Conservation (phyloP, 768 basidiomycete species). For the Rhizopogon rudus region DNA sequence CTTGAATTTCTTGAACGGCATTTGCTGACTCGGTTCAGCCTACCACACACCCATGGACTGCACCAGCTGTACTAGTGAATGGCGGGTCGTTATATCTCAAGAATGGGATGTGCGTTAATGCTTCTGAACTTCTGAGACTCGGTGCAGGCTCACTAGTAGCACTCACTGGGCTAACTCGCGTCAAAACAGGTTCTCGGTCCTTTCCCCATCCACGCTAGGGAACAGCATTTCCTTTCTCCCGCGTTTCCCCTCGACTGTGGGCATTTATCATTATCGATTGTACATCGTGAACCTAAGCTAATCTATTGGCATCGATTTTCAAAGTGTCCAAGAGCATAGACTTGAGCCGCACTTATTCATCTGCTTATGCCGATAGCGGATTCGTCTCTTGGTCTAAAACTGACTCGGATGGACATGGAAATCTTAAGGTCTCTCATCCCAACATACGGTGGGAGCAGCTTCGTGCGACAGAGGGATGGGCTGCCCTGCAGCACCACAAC, state of each 20-base stretch:
- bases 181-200: slow-evolving; percentile 65
- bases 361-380: slow-evolving; percentile 58
- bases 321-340: slow-evolving; percentile 50
- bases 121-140: not conserved
- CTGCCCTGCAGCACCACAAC: slow-evolving; percentile 75
- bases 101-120: slow-evolving; percentile 23
- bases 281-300: not conserved
- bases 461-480: slow-evolving; percentile 81
- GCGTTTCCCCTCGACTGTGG: slow-evolving; percentile 66
- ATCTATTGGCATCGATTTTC: not conserved
- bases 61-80: not conserved
- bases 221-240: slow-evolving; percentile 79
- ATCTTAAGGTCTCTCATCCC: slow-evolving; percentile 60
- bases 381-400: slow-evolving; percentile 53
- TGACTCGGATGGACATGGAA: slow-evolving; percentile 36
- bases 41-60: not conserved
- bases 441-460: slow-evolving; percentile 68
- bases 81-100: slow-evolving; percentile 20
- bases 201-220: slow-evolving; percentile 79
- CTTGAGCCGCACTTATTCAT: slow-evolving; percentile 48
- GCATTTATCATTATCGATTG: slow-evolving; percentile 6
- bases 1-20: not conserved
- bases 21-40: not conserved
- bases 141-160: not conserved
- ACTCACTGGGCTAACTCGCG: not conserved